Percentiles rank a stretch among this genome's conserved stretches.
These are phyloP conservation scores for Phytophthora sansomeana DNA, from an alignment of 352 stramenopile genomes.

Conservation along the genomic window DNA sequence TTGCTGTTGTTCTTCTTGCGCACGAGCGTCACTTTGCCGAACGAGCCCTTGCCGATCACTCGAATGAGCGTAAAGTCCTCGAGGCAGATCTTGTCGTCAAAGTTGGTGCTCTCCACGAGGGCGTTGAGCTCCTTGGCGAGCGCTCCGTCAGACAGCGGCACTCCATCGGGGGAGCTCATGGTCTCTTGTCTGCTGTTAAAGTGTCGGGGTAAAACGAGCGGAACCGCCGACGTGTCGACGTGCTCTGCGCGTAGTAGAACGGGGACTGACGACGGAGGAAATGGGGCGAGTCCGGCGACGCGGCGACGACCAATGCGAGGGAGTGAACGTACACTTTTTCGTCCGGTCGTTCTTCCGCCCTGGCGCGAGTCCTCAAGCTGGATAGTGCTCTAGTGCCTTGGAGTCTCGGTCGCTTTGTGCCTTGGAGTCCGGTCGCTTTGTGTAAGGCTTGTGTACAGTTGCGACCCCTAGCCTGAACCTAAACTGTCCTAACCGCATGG, in stretches of 20 bases:
- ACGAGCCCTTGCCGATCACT: conserved; percentile 85
- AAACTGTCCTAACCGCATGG: too few species aligned
- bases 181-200: conserved; percentile 7
- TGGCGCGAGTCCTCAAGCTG: conserved; percentile 5
- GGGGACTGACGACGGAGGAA: conserved; percentile 12
- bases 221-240: background rate
- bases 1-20: conserved; percentile 92
- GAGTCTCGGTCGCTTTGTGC: conserved; percentile 27
- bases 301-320: background rate
- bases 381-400: conserved; percentile 26
- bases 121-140: conserved; percentile 68
- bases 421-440: too few species aligned
- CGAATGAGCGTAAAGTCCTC: conserved; percentile 91
- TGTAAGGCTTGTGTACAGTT: too few species aligned
- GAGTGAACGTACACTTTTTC: conserved; percentile 28
- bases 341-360: conserved; percentile 42
- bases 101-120: conserved; percentile 79
- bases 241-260: conserved; percentile 22
- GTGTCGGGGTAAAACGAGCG: conserved; percentile 13
- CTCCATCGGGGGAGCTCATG: conserved; percentile 69
- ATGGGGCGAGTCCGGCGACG: conserved; percentile 14
- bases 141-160: conserved; percentile 38
- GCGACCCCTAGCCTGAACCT: too few species aligned
- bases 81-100: conserved; percentile 89
- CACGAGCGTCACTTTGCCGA: conserved; percentile 86